These are phyloP conservation scores for Mycena alexandri DNA, from an alignment of 768 basidiomycete genomes.

Conservation along the genomic window DNA sequence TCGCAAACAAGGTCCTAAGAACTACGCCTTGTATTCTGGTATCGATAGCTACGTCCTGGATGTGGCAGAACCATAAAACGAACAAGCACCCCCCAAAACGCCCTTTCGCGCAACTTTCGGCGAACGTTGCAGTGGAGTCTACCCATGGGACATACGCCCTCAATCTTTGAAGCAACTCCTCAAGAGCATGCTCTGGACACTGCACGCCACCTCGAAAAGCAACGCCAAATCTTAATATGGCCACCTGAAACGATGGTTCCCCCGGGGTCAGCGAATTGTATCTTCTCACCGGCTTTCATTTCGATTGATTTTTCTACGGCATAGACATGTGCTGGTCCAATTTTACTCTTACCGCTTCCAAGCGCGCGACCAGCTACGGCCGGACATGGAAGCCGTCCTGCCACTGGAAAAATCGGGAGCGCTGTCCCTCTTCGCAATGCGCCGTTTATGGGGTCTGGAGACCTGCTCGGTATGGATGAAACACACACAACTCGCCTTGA, in stretches of 20 bases:
- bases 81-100: too few relatives aligned
- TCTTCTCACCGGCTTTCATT: too few relatives aligned
- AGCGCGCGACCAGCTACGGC: conserved; percentile 28
- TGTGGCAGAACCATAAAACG: too few relatives aligned
- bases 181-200: conserved; percentile 27
- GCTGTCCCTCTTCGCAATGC: conserved; percentile 25
- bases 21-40: too few relatives aligned
- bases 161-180: conserved; percentile 23
- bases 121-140: too few relatives aligned
- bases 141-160: conserved; percentile 19
- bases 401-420: conserved; percentile 21
- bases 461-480: conserved; percentile 16
- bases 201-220: conserved; percentile 20
- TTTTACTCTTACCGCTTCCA: conserved; percentile 26
- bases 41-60: too few relatives aligned
- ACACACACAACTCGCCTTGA: too few relatives aligned
- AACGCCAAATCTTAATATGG: conserved; percentile 22
- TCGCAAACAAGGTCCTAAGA: too few relatives aligned
- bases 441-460: conserved; percentile 33
- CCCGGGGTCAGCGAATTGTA: conserved; percentile 22
- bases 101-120: too few relatives aligned
- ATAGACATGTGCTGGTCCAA: conserved; percentile 23
- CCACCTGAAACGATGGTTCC: conserved; percentile 12
- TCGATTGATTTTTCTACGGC: neutral
- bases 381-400: conserved; percentile 28